Base-by-base conservation (phyloP, 2,329 filamentous ascomycete species). In the Ophiostoma perfectum region DNA sequence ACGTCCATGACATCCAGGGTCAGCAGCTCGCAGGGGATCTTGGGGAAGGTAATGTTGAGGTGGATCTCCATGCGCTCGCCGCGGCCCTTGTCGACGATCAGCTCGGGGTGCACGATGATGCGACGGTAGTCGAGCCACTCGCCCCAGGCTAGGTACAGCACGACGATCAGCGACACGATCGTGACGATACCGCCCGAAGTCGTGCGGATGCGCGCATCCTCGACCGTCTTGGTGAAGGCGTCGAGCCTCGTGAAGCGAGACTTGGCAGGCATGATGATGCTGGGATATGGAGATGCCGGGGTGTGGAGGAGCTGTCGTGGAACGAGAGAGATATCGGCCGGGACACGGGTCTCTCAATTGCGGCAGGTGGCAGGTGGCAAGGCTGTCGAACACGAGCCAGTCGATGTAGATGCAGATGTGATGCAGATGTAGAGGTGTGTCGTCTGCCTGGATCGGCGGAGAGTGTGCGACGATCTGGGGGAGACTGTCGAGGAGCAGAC, bases 1-100 rank as follows among this genome's bases (percentile, higher is more conserved):
- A 98, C 94, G 80, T 99, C 95, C 95, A 99, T 99, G 68, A 99
- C 94, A 78, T 99, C 95, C 74, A 99, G 88, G 12, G 95, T 97
- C 73, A 98, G 83, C 66, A 99, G 87, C 79, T 98, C 94, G 81
- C 95, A 99, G 9, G 95, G 95, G 73, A 99, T 86, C 71, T 89
- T 88, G 9, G 95, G 95, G 78, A 99, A 99, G 64, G 92, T 95
- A 70, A 99, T 89, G 81, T 99, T 99, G 79, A 99, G 86, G 78
- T 97, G 93, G 73, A 99, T 99, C 78, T 98, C 95, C 94, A 99
- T 98, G 79, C 94, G 92, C 83, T 99, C 93, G 78, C 92, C 93
- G 90, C 95, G 86, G 73, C 93, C 93, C 81, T 98, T 97, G 78
- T 99, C 96, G 27, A 99, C 95, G 70, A 99, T 88, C 74, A 99